Percentiles rank a stretch among this genome's conserved stretches.
These are phyloP conservation scores for Dactylorhiza incarnata DNA, from an alignment of 106 monocot species.

Conservation along the genomic window DNA sequence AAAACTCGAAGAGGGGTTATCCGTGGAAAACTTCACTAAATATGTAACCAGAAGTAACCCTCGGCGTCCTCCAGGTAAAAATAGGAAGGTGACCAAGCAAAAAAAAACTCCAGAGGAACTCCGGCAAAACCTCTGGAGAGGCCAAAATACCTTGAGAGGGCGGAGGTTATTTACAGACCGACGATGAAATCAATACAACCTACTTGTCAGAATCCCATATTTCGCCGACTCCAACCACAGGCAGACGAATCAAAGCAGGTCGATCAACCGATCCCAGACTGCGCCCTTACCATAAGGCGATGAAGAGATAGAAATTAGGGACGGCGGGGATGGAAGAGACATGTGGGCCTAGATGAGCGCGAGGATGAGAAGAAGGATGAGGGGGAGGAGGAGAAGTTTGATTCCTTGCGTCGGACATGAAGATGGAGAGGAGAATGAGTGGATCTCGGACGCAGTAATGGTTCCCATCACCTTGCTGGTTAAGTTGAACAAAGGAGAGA, in stretches of 20 bases:
- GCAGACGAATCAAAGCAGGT: not conserved
- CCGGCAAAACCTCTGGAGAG: constrained; percentile 12
- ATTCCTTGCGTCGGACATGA: not conserved
- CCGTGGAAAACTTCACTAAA: not conserved
- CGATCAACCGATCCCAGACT: constrained; percentile 6
- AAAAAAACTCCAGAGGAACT: not conserved
- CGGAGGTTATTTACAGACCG: constrained; percentile 11
- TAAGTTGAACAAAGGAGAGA: not conserved
- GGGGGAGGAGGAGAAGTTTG: not conserved
- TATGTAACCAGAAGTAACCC: not conserved
- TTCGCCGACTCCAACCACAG: not conserved
- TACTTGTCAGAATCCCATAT: not conserved
- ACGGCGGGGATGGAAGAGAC: not conserved
- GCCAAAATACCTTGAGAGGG: constrained; percentile 20
- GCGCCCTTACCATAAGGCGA: constrained; percentile 1
- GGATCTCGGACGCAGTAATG: not conserved
- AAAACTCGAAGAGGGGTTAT: constrained; percentile 3
- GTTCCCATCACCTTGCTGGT: constrained; percentile 1
- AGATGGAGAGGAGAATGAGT: not conserved
- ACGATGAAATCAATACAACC: not conserved
- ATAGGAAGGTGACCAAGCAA: constrained; percentile 8
- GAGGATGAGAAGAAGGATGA: constrained; percentile 8
- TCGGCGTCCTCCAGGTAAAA: constrained; percentile 10
- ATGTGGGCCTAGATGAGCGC: not conserved
- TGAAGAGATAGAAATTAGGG: not conserved